Evolutionary conservation across 2,329 filamentous ascomycete genomes (phyloP), one percentile per base, ranked within the genome.

Genomic region (Hypoxylon sp.): DNA sequence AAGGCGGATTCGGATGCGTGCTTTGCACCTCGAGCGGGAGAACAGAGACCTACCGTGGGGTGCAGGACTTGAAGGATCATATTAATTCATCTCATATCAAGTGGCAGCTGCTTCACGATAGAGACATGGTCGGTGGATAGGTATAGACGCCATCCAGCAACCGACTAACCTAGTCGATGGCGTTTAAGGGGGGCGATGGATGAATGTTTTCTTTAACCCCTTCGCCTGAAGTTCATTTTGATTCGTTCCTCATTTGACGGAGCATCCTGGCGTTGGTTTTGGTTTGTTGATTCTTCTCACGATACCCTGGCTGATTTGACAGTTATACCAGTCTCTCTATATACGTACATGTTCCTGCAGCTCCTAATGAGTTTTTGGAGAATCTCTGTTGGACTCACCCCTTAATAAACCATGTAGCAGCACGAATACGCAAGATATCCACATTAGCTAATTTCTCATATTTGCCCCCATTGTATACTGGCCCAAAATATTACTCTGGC

Each of bases 91-190:
- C 69, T 10, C 80, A 82, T 65, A 77, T 76, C 25, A 82, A 82
- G 71, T 82, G 80, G 80, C 80, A 82, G 73, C 77, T 82, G 64
- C 75, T 82, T 25, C 80, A 82, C 53, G 80, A 82, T 63, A 73
- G 74, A 19, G 79, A 80, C 46, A 69, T 80, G 73, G 48, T 69
- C 5, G 69, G 68, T 13, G 25, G 41, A 21, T 52, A 21, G 51
- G n/a, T 19, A 3, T 13, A 3, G 11, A 11, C 17, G 17, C 59
- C 11, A 23, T 17, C n/a, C 36, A 51, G 30, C 25, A 23, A 21
- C 5, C 7, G 6, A 17, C 23, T 28, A 32, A 38, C 30, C 5
- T 6, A 11, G 30, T 53, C 32, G 32, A 19, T 25, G 11, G 14
- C 14, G 5, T n/a, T 49, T 28, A 6, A 3, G 5, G 32, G 30